A percentile compares a stretch with the other conserved stretches of the same genome.
Conservation (phyloP, 169 alveolate genomes). For the Plasmodium sp. region DNA sequence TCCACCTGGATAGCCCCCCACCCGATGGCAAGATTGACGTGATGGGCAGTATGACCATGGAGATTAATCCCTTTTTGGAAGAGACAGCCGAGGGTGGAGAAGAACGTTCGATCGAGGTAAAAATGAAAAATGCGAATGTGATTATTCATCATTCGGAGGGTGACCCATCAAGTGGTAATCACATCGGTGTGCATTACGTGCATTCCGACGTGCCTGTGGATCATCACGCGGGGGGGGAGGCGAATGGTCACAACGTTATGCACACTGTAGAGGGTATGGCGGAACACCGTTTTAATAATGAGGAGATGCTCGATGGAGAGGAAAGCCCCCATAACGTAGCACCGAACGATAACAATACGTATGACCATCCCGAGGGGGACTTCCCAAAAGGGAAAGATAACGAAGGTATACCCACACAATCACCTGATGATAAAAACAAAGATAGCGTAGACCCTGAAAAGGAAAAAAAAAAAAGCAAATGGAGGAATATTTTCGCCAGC, state of each 20-base stretch:
- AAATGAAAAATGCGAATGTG: slow-evolving; percentile 4
- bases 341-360: not conserved
- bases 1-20: not conserved
- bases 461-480: slow-evolving; percentile 25
- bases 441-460: slow-evolving; percentile 18
- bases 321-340: not conserved
- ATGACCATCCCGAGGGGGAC: not conserved
- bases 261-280: not conserved
- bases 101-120: not conserved
- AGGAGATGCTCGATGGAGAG: not conserved
- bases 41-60: not conserved
- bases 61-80: not conserved
- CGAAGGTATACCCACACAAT: not conserved
- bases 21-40: slow-evolving; percentile 2
- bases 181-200: not conserved
- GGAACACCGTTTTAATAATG: not conserved
- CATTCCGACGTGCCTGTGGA: not conserved
- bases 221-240: not conserved
- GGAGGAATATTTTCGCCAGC: slow-evolving; percentile 14
- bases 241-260: not conserved
- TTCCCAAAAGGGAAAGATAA: not conserved
- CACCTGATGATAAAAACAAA: not conserved
- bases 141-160: not conserved
- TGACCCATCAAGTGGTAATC: not conserved
- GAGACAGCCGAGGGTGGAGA: not conserved